Evolutionary conservation across 345 rosid genomes (phyloP), one percentile per base, ranked within the genome.

Genomic region (Ceriops decandra): DNA sequence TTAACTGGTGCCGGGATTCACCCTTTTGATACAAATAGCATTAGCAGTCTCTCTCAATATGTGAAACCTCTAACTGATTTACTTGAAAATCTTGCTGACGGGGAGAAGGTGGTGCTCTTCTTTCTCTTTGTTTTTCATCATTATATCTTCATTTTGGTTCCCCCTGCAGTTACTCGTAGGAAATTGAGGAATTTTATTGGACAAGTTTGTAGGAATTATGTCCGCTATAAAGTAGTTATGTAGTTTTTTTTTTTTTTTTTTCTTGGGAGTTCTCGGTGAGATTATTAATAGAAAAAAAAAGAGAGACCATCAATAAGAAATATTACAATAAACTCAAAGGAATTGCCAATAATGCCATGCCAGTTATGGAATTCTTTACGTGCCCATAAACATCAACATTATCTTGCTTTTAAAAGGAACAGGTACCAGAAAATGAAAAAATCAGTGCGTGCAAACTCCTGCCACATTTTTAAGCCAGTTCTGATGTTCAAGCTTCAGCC

Each of bases 1-100:
- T 76, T 91, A 58, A 75, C 87, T 9, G 97, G 88, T 61, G 85
- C 88, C 11, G 91, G 92, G 19, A 82, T 81, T 1, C 77, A 76
- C 63, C 80, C 87, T 0, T 77, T 74, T 66, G 91, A 86, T 60
- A 52, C 88, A 3, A 85, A 83, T 73, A 30, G n/a, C 61, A 70
- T 79, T 26, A 73, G 64, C 24, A 70, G 42, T 70, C 74, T 82
- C 28, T 75, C 77, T 30, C 70, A 84, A 63, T 82, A 79, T 27
- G 77, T 64, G 26, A 70, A 73, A 47, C 87, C 87, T 22, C 80
- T 84, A 0, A 54, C 67, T 32, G 72, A 79, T 27, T 19, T 80
- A 36, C 54, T 80, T 3, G 62, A 73, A n/a, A 67, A 71, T 28
- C 72, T 84, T 9, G 77, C 65, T 4, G 51, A 81, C 1, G 72